Evolutionary conservation across 352 stramenopile genomes (phyloP).

Genomic region (Peronosclerospora sorghi): DNA sequence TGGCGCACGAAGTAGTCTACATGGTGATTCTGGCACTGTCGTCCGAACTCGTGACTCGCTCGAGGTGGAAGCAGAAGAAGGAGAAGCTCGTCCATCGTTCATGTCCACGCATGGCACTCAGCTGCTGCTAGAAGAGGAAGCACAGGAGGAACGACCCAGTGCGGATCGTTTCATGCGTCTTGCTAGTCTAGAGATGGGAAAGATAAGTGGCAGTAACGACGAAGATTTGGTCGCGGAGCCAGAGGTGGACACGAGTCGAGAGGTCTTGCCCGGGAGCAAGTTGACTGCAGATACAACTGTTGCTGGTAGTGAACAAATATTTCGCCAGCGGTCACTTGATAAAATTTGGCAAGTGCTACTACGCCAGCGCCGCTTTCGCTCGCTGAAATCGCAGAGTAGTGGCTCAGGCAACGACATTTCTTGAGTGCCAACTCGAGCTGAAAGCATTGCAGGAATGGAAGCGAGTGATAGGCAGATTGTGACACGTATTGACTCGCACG

Average conservation of each 20-base stretch:
- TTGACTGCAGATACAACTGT: not conserved
- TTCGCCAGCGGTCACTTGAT: conserved; percentile 20
- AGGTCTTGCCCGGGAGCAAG: not conserved
- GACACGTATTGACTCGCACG: too few relatives aligned
- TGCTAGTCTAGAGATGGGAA: conserved; percentile 46
- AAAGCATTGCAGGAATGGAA: too few relatives aligned
- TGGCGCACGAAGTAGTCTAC: conserved; percentile 5
- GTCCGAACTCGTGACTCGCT: conserved; percentile 12
- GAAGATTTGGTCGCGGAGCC: conserved; percentile 14
- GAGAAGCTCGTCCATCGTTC: conserved; percentile 49
- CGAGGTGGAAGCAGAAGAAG: conserved; percentile 17
- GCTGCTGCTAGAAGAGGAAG: conserved; percentile 23
- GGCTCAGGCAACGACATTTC: conserved; percentile 32
- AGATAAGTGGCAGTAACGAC: conserved; percentile 12
- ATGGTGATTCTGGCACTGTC: not conserved
- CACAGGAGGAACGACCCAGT: conserved; percentile 31
- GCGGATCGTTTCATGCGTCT: conserved; percentile 73
- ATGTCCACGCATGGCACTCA: conserved; percentile 58
- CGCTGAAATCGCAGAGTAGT: conserved; percentile 36
- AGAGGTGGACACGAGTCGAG: not conserved
- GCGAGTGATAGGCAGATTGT: too few relatives aligned
- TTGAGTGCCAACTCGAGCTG: conserved; percentile 1
- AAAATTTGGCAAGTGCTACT: conserved; percentile 48
- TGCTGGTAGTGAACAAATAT: not conserved
- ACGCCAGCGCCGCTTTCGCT: conserved; percentile 49